A percentile compares a stretch with the other conserved stretches of the same genome.
Evolutionary conservation across 306 rosid species (phyloP).

Genomic region (Abrus pulchellus): DNA sequence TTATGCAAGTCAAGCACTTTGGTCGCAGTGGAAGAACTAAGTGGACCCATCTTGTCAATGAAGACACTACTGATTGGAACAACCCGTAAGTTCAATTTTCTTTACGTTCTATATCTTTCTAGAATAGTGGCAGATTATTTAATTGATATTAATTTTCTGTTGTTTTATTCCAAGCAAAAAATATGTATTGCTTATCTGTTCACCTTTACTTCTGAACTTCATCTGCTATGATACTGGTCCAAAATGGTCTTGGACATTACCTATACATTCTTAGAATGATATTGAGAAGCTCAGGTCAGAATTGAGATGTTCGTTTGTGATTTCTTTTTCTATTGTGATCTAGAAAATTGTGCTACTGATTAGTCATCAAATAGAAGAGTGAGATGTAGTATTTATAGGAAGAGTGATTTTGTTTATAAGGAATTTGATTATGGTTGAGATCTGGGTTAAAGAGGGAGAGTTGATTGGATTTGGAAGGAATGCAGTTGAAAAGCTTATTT

Average conservation of each 20-base stretch:
- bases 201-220: conserved; percentile 24
- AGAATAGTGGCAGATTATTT: not conserved
- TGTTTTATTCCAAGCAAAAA: conserved; percentile 13
- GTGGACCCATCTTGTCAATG: conserved; percentile 98
- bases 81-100: conserved; percentile 75
- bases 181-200: conserved; percentile 2
- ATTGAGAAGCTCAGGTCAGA: conserved; percentile 38
- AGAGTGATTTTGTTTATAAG: not conserved
- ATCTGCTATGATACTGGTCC: conserved; percentile 31
- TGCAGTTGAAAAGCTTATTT: not conserved
- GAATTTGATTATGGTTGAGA: conserved; percentile 22
- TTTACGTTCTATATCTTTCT: conserved; percentile 10
- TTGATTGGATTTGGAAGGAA: conserved; percentile 6
- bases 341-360: conserved; percentile 1
- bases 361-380: not conserved
- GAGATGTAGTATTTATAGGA: not conserved
- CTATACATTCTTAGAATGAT: conserved; percentile 17
- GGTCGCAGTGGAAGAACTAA: conserved; percentile 98
- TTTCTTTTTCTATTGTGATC: not conserved
- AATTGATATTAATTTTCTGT: conserved; percentile 8
- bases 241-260: not conserved
- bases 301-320: conserved; percentile 20
- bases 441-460: conserved; percentile 17
- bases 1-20: conserved; percentile 99
- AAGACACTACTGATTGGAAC: conserved; percentile 98